Evolutionary conservation across 768 basidiomycete species (phyloP), one percentile per base, ranked within the genome.

Genomic region (Lentinus tigrinus): DNA sequence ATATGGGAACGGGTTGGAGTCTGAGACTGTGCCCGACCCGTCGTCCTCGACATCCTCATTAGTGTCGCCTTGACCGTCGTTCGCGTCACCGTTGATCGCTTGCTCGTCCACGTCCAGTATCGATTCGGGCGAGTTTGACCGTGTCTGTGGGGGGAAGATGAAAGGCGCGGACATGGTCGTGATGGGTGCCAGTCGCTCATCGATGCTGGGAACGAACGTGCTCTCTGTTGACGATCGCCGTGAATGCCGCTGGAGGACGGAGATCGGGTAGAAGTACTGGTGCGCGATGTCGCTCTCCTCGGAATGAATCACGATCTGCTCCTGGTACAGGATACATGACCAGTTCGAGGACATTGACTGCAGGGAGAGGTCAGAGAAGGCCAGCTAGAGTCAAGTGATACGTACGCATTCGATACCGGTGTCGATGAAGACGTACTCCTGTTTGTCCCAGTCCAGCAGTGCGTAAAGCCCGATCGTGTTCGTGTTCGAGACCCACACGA

Each of bases 371-470:
- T 21, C 50, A 19, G 28, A 44, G 52, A 44, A 26, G 11, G 52
- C 58, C 10, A 13, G 19, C 13, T 19, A 46, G 23, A 5, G 19
- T 51, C 19, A n/a, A 27, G 44, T 38, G 47, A 8, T 9, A 82
- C 87, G 73, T 66, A 89, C 88, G 65, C 87, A 88, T 73, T 84
- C 79, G 14, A 90, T 85, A 13, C 84, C 84, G 1, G 88, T 89
- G 69, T 90, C 87, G 47, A 90, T 78, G 61, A 87, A 89, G 2
- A 88, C 82, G 57, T 88, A 89, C 65, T 85, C 83, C 24, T 77
- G 72, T 65, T 81, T 78, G 21, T 79, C 77, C 87, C 88, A 89
- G 63, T 89, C 87, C 27, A 80, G 75, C 21, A 89, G 74, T 17
- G 82, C 82, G 65, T 85, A 89, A 7, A 90, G 69, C 11, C 83